Evolutionary conservation across 2,329 filamentous ascomycete species (phyloP), one percentile per base, ranked within the genome.

Genomic region (Madurella fahalii): DNA sequence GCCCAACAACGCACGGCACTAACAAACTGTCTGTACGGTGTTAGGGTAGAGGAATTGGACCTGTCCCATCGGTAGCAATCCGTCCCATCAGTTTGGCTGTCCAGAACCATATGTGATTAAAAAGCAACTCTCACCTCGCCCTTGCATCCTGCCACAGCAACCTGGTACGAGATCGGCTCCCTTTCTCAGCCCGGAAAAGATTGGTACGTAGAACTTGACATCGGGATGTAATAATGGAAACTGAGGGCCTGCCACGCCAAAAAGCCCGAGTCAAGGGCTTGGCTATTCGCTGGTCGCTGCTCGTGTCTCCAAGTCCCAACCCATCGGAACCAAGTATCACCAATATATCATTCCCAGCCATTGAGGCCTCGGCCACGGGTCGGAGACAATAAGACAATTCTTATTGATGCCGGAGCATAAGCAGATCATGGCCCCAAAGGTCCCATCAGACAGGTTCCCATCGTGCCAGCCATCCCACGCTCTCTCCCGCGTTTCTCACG

Each of bases 401-500:
- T 25, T 7, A 25, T 25, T 25, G 25, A 25, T 25, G 25, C 25
- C 25, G 25, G 25, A 7, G 7, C 3, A 25, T 25, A 7, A 7
- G 25, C 25, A 25, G 4, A 31, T 17, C 31, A 40, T 7, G 37
- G 37, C 85, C 32, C 18, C 11, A 25, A 9, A 41, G 31, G n/a
- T 72, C 37, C 37, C 31, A 16, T 63, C 58, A 64, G 37, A 61
- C 57, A 62, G 85, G 67, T 63, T 93, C 86, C 92, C 92, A 96
- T 60, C 74, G 76, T 2, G 84, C 93, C 60, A 97, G 70, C 73
- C 92, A 86, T 2, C 90, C 93, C 4, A 94, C 74, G 34, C 76
- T 84, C 71, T 91, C 84, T 1, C 94, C 94, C 1, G 86, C 83
- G 65, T 92, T 87, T 50, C 93, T 79, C 32, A 97, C 83, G 61